A percentile compares a stretch with the other conserved stretches of the same genome.
These are phyloP conservation scores for Lizonia empirigonia DNA, from an alignment of 2,329 filamentous ascomycete species.

Conservation along the genomic window DNA sequence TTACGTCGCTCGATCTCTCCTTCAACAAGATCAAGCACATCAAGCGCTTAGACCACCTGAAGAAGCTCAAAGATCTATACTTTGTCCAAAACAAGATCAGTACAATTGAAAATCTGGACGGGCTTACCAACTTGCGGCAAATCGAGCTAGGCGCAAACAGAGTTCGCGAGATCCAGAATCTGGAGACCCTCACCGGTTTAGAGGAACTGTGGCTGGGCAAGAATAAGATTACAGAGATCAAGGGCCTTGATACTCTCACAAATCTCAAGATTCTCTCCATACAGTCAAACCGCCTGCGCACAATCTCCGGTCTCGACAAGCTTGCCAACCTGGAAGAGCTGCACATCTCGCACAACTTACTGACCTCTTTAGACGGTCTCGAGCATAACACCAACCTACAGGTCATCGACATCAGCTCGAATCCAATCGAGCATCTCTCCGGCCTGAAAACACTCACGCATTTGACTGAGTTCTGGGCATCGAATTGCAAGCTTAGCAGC, in stretches of 20 bases:
- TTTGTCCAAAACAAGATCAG: constrained; percentile 95
- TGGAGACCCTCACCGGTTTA: constrained; percentile 77
- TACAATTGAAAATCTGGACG: constrained; percentile 82
- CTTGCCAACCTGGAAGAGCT: constrained; percentile 84
- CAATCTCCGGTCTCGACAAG: constrained; percentile 74
- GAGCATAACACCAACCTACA: constrained; percentile 59
- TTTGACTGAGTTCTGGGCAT: constrained; percentile 93
- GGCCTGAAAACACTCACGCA: constrained; percentile 71
- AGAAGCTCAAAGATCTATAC: constrained; percentile 79
- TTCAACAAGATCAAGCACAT: constrained; percentile 99
- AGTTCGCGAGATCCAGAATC: constrained; percentile 84
- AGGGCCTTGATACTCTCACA: constrained; percentile 72
- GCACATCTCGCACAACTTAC: constrained; percentile 93
- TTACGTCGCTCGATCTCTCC: constrained; percentile 84
- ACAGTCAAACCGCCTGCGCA: constrained; percentile 89
- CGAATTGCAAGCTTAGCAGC: constrained; percentile 79
- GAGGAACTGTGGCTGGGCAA: constrained; percentile 93
- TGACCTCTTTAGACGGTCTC: constrained; percentile 77
- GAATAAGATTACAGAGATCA: constrained; percentile 90
- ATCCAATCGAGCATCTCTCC: constrained; percentile 75
- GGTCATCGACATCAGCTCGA: constrained; percentile 88
- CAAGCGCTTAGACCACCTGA: constrained; percentile 81
- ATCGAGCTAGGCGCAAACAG: constrained; percentile 91
- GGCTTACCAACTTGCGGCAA: constrained; percentile 75
- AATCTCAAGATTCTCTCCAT: constrained; percentile 89